Percentiles rank a stretch among this genome's conserved stretches.
Evolutionary conservation across 345 rosid genomes (phyloP).

Genomic region (Mangifera indica): DNA sequence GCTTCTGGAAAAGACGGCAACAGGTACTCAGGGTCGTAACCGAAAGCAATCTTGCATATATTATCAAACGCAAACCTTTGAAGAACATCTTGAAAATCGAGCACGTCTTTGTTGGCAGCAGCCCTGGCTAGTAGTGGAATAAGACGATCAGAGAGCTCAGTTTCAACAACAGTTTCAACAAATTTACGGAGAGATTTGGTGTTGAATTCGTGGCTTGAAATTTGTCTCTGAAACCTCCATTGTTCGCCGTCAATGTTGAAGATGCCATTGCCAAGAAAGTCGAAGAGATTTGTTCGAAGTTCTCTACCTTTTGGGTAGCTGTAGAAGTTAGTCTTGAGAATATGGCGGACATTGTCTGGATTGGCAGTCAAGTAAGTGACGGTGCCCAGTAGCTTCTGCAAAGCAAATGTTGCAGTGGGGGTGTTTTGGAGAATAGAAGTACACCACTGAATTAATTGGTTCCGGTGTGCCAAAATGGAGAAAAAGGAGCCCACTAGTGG

Average conservation of each 20-base stretch:
- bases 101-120: constrained; percentile 22
- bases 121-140: constrained; percentile 53
- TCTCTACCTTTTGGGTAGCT: constrained; percentile 52
- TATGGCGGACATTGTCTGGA: constrained; percentile 57
- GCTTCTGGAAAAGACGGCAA: constrained; percentile 42
- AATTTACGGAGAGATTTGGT: constrained; percentile 67
- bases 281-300: constrained; percentile 30
- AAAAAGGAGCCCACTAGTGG: constrained; percentile 21
- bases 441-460: constrained; percentile 7
- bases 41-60: constrained; percentile 68
- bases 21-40: constrained; percentile 60
- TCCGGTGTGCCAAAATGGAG: not conserved
- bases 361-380: constrained; percentile 60
- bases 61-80: constrained; percentile 72
- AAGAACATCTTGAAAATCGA: constrained; percentile 61
- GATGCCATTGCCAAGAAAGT: constrained; percentile 72
- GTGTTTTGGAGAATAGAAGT: constrained; percentile 12
- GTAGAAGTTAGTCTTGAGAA: constrained; percentile 60
- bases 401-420: constrained; percentile 19
- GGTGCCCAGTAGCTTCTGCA: constrained; percentile 5
- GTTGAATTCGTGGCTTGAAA: constrained; percentile 74
- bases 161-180: constrained; percentile 49
- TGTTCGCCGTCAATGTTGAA: constrained; percentile 61
- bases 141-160: constrained; percentile 53
- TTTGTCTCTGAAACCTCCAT: constrained; percentile 74